Evolutionary conservation across 2,329 filamentous ascomycete species (phyloP).

Genomic region (Didymosphaeria variabile): DNA sequence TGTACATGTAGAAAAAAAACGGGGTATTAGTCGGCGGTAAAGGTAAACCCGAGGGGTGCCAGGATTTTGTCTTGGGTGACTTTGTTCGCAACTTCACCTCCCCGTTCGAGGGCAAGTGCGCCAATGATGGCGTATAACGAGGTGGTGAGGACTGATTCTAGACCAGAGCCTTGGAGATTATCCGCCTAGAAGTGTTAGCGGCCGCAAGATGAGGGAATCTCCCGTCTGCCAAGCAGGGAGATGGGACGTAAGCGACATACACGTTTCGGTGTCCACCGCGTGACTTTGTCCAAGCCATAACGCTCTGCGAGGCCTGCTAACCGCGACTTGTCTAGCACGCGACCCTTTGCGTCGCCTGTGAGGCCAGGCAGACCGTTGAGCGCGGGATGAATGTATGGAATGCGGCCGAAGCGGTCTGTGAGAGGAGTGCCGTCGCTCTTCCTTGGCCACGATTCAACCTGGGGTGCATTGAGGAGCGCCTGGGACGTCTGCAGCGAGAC

Average conservation of each 20-base stretch:
- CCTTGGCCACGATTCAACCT: constrained; percentile 36
- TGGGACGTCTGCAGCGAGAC: constrained; percentile 72
- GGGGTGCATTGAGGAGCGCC: constrained; percentile 63
- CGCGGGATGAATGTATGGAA: constrained; percentile 74
- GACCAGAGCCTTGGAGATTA: constrained; percentile 76
- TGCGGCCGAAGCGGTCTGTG: constrained; percentile 58
- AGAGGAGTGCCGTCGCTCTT: constrained; percentile 27
- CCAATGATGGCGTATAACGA: constrained; percentile 87
- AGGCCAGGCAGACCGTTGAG: constrained; percentile 80
- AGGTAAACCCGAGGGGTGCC: constrained; percentile 52
- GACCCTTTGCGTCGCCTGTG: constrained; percentile 65
- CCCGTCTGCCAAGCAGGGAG: constrained; percentile 17
- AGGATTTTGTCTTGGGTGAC: constrained; percentile 81
- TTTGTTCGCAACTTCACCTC: constrained; percentile 77
- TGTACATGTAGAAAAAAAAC: constrained; percentile 5
- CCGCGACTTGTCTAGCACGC: constrained; percentile 70
- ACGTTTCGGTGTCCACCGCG: constrained; percentile 88
- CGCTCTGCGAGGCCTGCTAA: constrained; percentile 73
- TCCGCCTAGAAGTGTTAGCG: constrained; percentile 59
- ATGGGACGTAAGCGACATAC: constrained; percentile 60
- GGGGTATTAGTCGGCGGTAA: constrained; percentile 22
- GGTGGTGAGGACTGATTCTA: constrained; percentile 77
- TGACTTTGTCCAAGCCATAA: constrained; percentile 76
- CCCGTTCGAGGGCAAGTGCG: constrained; percentile 87
- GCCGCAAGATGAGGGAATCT: not conserved